These are phyloP conservation scores for Tagetes erecta DNA, from an alignment of 129 eudicot genomes.

Conservation along the genomic window DNA sequence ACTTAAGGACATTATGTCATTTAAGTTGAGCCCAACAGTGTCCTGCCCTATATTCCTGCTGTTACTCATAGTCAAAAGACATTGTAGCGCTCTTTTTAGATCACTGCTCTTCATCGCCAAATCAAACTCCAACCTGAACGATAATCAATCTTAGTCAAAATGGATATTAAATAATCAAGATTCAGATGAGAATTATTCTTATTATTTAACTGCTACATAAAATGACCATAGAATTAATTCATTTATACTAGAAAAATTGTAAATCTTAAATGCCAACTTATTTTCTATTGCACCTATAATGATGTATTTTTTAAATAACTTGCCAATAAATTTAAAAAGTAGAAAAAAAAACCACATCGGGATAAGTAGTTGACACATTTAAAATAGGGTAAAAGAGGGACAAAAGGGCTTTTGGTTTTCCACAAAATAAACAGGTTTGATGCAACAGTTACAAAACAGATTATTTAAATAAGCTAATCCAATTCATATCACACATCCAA, in stretches of 20 bases:
- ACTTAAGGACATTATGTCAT: conserved; percentile 77
- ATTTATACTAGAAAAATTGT: neutral
- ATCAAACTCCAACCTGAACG: conserved; percentile 85
- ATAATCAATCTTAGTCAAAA: neutral
- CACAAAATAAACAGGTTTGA: neutral
- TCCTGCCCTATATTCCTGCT: conserved; percentile 96
- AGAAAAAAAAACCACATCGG: neutral
- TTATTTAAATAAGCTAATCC: neutral
- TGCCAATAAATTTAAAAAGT: neutral
- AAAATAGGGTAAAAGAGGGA: neutral
- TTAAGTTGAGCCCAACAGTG: conserved; percentile 73
- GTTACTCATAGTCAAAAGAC: conserved; percentile 96
- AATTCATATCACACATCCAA: neutral
- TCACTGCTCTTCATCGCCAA: conserved; percentile 94
- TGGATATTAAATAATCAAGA: neutral
- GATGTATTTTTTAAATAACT: neutral
- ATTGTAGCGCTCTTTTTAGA: conserved; percentile 87
- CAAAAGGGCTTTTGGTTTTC: neutral
- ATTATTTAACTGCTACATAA: neutral
- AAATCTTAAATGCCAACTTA: neutral
- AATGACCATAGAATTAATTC: neutral
- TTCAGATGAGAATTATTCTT: neutral
- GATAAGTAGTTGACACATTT: neutral
- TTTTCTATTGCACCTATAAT: neutral
- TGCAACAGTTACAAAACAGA: neutral